A percentile compares a stretch with the other conserved stretches of the same genome.
These are phyloP conservation scores for Blumeriella jaapii DNA, from an alignment of 2,329 filamentous ascomycete genomes.

Conservation along the genomic window DNA sequence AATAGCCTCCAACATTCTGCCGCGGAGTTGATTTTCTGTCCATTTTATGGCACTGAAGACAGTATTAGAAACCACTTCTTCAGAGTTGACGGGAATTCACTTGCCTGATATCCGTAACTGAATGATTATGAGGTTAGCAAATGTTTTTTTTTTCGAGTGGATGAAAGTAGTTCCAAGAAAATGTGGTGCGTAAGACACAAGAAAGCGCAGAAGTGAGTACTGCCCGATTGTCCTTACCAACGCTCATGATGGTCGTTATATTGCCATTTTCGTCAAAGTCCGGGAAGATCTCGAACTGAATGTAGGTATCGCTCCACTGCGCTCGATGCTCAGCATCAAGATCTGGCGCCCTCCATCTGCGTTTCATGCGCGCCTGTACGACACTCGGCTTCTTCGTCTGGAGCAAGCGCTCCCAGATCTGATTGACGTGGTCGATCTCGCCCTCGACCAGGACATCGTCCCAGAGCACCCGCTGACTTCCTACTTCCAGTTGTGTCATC, in stretches of 20 bases:
- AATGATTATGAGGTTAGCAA: too few relatives aligned
- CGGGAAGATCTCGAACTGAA: conserved; percentile 14
- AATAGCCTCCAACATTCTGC: conserved; percentile 39
- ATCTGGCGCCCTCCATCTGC: conserved; percentile 10
- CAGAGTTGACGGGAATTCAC: neutral
- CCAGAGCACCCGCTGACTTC: conserved; percentile 7
- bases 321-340: conserved; percentile 10
- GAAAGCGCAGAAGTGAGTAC: too few relatives aligned
- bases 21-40: conserved; percentile 13
- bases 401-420: conserved; percentile 8
- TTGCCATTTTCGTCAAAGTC: conserved; percentile 16
- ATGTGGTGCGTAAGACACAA: too few relatives aligned
- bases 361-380: conserved; percentile 11
- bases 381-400: conserved; percentile 5
- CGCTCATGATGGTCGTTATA: too few relatives aligned
- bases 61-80: neutral
- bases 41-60: conserved; percentile 12
- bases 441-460: conserved; percentile 9
- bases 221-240: too few relatives aligned
- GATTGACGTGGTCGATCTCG: conserved; percentile 5
- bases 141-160: too few relatives aligned
- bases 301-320: conserved; percentile 11
- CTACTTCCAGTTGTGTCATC: conserved; percentile 10
- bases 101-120: conserved; percentile 12
- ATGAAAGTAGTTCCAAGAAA: too few relatives aligned